phyloP scores from a whole-genome alignment of 176 grass and related monocot genomes.

The barley (Hordeum vulgare) region DNA sequence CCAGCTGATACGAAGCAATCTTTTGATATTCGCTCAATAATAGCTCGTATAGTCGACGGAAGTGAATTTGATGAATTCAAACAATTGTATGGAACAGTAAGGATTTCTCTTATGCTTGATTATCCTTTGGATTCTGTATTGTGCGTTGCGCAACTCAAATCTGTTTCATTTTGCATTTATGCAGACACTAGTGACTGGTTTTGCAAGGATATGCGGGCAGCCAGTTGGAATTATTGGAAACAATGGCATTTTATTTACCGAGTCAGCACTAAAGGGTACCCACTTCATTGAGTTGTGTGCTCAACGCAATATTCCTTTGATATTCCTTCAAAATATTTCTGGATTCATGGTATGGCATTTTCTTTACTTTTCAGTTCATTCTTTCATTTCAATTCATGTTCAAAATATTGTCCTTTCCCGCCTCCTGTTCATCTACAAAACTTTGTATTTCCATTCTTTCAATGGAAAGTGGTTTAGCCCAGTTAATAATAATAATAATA shows the following conservation, averaged over 20 bases:
- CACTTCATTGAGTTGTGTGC: conserved; percentile 97
- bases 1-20: conserved; percentile 77
- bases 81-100: conserved; percentile 94
- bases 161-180: conserved; percentile 20
- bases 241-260: conserved; percentile 93
- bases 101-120: conserved; percentile 21
- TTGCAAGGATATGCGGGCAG: conserved; percentile 86
- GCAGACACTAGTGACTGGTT: conserved; percentile 95
- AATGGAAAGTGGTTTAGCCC: too few species aligned
- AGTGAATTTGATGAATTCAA: conserved; percentile 99
- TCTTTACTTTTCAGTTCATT: neutral
- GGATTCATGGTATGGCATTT: conserved; percentile 81
- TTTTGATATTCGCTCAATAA: conserved; percentile 83
- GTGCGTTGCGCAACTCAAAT: neutral
- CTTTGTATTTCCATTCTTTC: too few species aligned
- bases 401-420: too few species aligned
- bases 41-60: conserved; percentile 79
- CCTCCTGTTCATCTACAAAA: too few species aligned
- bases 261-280: conserved; percentile 88
- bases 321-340: conserved; percentile 99
- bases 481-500: too few species aligned
- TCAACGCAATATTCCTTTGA: conserved; percentile 95
- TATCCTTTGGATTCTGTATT: conserved; percentile 11
- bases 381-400: neutral
- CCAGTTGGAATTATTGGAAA: conserved; percentile 95